A percentile compares a stretch with the other conserved stretches of the same genome.
Conservation (phyloP, 2,329 filamentous ascomycete species). For the Aspergillus clavatus region DNA sequence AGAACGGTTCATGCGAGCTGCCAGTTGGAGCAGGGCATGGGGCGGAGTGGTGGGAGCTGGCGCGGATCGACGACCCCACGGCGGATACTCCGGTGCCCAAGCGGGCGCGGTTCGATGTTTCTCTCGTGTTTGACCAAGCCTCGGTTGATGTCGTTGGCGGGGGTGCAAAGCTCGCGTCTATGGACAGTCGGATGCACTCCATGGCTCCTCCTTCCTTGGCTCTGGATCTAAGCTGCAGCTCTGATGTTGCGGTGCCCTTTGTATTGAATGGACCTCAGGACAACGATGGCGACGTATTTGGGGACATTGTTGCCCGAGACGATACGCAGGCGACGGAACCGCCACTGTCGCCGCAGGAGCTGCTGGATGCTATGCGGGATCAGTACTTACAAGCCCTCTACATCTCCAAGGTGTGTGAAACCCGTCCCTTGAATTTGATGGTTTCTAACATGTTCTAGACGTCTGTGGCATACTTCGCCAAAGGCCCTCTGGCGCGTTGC, state of each 20-base stretch:
- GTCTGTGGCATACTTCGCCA: conserved; percentile 50
- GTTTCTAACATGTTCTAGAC: conserved; percentile 30
- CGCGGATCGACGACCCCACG: conserved; percentile 29
- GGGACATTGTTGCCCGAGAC: conserved; percentile 3
- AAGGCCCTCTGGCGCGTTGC: conserved; percentile 46
- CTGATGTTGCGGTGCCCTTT: conserved; percentile 4
- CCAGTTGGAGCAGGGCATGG: neutral
- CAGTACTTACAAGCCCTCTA: conserved; percentile 44
- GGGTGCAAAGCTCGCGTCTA: conserved; percentile 14
- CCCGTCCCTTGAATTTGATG: neutral
- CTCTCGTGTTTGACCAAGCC: conserved; percentile 26
- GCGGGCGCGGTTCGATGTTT: conserved; percentile 23
- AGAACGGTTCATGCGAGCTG: conserved; percentile 6
- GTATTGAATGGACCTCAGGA: conserved; percentile 16
- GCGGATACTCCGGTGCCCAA: conserved; percentile 17
- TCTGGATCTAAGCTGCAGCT: conserved; percentile 12
- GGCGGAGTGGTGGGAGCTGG: conserved; percentile 33
- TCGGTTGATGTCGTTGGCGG: conserved; percentile 2
- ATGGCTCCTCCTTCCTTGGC: conserved; percentile 8
- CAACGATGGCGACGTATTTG: neutral
- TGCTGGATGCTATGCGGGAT: conserved; percentile 33
- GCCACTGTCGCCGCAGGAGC: conserved; percentile 30
- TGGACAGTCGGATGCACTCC: conserved; percentile 18
- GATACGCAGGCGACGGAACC: conserved; percentile 15
- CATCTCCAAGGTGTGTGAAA: conserved; percentile 38